Evolutionary conservation across 2,329 filamentous ascomycete genomes (phyloP), one percentile per base, ranked within the genome.

Genomic region (Fusarium sp.): DNA sequence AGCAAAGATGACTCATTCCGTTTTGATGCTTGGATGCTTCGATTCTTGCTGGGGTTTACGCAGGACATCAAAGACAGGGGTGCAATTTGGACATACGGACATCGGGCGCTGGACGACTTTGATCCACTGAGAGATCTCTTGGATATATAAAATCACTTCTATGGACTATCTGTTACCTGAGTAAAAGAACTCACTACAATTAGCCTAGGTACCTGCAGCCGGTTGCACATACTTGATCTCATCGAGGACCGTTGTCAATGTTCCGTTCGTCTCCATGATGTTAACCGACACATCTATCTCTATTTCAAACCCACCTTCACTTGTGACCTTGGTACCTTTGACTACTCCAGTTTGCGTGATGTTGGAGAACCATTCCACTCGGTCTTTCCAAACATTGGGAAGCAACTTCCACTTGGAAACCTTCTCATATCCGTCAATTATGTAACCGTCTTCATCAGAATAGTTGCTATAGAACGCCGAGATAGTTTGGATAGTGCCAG

Each of bases 281-380:
- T 71, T 71, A 9, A 35, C 17, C 12, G 44, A n/a, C 13, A 58
- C 56, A 48, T 72, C 61, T 41, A 72, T 69, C 20, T 53, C 39
- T 13, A 72, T 13, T 51, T 69, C 56, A 53, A 69, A 69, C 11
- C 65, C 69, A 38, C 56, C 45, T 38, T 32, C 13, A 14, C 56
- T 66, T 35, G 84, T 86, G 55, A 79, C 81, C 75, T 85, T 86
- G 2, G 78, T 83, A 1, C 76, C 80, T 15, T 76, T 66, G 0
- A 75, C 74, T 8, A 63, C 71, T 0, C 84, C 84, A 2, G 74
- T 82, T 32, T 81, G 79, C 3, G 75, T 73, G 4, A 85, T 69
- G 62, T 85, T 78, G 2, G 83, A 85, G 26, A 76, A 82, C 83
- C 83, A 86, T 45, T 83, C 79, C 1, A 84, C 47, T 20, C 72